These are phyloP conservation scores for Daldinia sp. DNA, from an alignment of 2,329 filamentous ascomycete genomes.

Conservation along the genomic window DNA sequence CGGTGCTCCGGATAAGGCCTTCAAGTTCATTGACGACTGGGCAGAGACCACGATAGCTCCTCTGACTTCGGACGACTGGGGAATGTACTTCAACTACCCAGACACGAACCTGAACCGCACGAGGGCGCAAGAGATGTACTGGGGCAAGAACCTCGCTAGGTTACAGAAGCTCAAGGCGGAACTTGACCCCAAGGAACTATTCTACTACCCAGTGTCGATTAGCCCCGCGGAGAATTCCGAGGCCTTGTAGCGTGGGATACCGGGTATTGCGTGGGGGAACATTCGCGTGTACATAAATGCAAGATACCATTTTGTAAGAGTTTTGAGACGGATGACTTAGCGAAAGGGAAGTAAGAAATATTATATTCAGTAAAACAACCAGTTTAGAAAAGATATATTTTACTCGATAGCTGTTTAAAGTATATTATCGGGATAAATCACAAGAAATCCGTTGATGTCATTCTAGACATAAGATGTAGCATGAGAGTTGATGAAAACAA, in stretches of 20 bases:
- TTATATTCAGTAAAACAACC: not conserved
- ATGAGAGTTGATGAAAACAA: not conserved
- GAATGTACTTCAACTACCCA: conserved; percentile 65
- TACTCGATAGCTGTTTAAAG: not conserved
- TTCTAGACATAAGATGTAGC: not conserved
- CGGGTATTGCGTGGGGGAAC: not conserved
- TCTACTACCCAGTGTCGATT: conserved; percentile 57
- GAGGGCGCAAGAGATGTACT: conserved; percentile 64
- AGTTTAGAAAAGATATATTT: not conserved
- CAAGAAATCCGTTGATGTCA: not conserved
- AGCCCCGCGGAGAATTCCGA: conserved; percentile 35
- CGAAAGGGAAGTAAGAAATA: conserved; percentile 1
- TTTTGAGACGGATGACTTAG: conserved; percentile 3
- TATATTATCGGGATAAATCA: not conserved
- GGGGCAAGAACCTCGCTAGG: conserved; percentile 55
- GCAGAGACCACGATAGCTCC: conserved; percentile 43
- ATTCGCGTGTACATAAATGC: conserved; percentile 29
- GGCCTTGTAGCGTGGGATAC: conserved; percentile 19
- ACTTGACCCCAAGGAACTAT: conserved; percentile 57
- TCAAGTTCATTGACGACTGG: conserved; percentile 49
- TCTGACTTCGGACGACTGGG: conserved; percentile 44
- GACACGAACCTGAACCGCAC: conserved; percentile 61
- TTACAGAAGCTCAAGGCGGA: conserved; percentile 56
- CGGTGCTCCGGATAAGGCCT: conserved; percentile 48
- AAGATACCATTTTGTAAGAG: conserved; percentile 22